Base-by-base conservation (phyloP, 345 rosid genomes). In the Camelina neglecta region DNA sequence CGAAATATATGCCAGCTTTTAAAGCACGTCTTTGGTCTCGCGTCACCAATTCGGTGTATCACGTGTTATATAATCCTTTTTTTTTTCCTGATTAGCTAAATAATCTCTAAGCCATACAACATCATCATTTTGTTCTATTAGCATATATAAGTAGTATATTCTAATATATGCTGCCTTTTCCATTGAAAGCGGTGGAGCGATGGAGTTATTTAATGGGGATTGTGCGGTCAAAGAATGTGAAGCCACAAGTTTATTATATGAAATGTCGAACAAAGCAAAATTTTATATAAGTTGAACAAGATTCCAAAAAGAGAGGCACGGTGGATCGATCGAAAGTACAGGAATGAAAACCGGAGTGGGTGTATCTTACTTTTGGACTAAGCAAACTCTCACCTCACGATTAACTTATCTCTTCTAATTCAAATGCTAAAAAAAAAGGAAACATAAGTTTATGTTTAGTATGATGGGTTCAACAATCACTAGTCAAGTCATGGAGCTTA, bases 31-130 rank as follows among this genome's bases (percentile, higher is more conserved):
- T 23, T n/a, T 45, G 36, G 48, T 71, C 60, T 64, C 55, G 62
- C 56, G 61, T 71, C 56, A 71, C 8, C 51, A 49, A 71, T 49
- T 71, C 62, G 80, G 62, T 71, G 67, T 49, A 57, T 71, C 80
- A 77, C 80, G 80, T 64, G 80, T 77, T 64, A 31, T 21, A 62
- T 62, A 44, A 44, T 54, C 31, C 31, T 4, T 4, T 29, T 29
- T 29, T 48, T 58, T 49, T 42, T 1, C 4, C 11, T 26, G 18
- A 41, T 29, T 57, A 36, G 35, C 9, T n/a, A 60, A 24, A 24
- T 24, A 24, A 24, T 1, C 26, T 24, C 26, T 24, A 2, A 24
- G 26, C 26, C 26, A 24, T 29, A 29, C 9, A 7, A 35, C 38
- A 35, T 11, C 11, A 12, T 11, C 16, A 42, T 7, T 49, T 51